Conservation (phyloP, 345 rosid species). For the Aurinia saxatilis region DNA sequence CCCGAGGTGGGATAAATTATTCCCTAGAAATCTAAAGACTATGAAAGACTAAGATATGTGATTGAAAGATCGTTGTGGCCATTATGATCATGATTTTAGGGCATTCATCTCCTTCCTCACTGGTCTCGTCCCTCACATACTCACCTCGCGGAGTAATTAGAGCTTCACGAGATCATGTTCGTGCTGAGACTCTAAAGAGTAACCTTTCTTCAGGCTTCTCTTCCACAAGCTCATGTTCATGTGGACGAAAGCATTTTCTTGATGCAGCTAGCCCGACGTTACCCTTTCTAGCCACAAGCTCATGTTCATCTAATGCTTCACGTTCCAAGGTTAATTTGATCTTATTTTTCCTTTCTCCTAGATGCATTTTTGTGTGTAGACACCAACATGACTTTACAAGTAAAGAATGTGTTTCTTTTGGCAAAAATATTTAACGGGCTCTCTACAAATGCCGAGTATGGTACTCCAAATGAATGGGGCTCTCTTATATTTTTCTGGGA, state of each 20-base stretch:
- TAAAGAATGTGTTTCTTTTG: too few relatives aligned
- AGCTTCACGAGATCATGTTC: constrained; percentile 9
- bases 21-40: background rate
- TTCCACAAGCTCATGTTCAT: constrained; percentile 26
- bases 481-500: background rate
- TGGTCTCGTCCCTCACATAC: background rate
- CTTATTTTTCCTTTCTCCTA: background rate
- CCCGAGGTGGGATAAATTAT: background rate
- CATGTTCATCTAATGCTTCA: constrained; percentile 1
- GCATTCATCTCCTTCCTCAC: constrained; percentile 8
- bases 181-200: background rate
- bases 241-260: constrained; percentile 45
- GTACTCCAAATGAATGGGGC: background rate
- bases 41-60: too few relatives aligned
- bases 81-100: constrained; percentile 1
- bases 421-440: background rate
- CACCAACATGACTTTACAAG: background rate
- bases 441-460: background rate
- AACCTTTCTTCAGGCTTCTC: background rate
- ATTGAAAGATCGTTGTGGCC: background rate
- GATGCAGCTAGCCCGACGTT: constrained; percentile 24
- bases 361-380: background rate
- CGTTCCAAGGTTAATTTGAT: constrained; percentile 43
- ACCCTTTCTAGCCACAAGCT: constrained; percentile 38
- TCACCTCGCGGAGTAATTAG: background rate